Conservation (phyloP, 129 eudicot species). For the Centella asiatica region DNA sequence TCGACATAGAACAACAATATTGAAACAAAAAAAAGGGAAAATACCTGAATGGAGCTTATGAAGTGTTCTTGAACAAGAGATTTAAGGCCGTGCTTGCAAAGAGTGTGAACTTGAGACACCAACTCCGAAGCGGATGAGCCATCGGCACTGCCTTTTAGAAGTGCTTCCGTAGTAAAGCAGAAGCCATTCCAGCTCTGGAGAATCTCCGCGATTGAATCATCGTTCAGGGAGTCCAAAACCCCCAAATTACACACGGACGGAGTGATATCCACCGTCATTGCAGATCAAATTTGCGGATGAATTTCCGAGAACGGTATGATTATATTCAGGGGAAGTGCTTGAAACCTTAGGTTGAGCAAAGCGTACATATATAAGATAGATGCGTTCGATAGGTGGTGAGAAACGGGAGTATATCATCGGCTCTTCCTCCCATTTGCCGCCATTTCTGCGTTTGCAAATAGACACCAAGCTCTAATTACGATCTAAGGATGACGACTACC, state of each 20-base stretch:
- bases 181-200: conserved; percentile 58
- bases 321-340: not conserved
- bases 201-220: conserved; percentile 43
- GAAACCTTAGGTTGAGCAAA: conserved; percentile 27
- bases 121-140: conserved; percentile 18
- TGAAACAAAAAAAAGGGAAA: not conserved
- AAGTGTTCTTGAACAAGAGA: conserved; percentile 2
- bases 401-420: not conserved
- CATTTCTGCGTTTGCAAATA: conserved; percentile 4
- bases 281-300: not conserved
- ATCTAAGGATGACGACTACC: no score
- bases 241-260: conserved; percentile 44
- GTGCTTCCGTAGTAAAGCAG: conserved; percentile 32
- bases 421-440: not conserved
- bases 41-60: not conserved
- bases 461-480: no score
- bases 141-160: conserved; percentile 27
- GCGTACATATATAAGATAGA: not conserved
- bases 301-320: not conserved
- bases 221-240: conserved; percentile 40
- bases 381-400: not conserved
- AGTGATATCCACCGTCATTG: conserved; percentile 32
- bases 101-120: conserved; percentile 26
- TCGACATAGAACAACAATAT: not conserved
- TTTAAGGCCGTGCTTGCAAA: conserved; percentile 28